A percentile compares a stretch with the other conserved stretches of the same genome.
Evolutionary conservation across 495 filamentous ascomycete species (phyloP).

Genomic region (Hyaloscypha variabilis): DNA sequence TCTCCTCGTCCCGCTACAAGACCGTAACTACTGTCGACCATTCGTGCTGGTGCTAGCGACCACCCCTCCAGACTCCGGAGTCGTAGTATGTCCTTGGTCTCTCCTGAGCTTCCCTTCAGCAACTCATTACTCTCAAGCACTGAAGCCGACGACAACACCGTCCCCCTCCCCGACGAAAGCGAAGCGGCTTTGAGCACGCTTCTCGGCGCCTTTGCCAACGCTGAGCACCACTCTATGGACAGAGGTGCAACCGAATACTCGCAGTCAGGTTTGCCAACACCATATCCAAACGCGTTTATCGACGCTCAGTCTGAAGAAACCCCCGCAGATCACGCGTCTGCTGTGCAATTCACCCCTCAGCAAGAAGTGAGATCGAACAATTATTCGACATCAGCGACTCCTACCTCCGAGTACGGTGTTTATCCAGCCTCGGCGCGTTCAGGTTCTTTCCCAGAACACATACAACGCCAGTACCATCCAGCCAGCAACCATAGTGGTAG

Average conservation of each 20-base stretch:
- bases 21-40: neutral
- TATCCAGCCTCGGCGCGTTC: conserved; percentile 80
- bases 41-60: conserved; percentile 16
- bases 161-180: conserved; percentile 25
- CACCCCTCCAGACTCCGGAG: conserved; percentile 24
- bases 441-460: conserved; percentile 77
- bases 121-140: conserved; percentile 37
- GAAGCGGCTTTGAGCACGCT: conserved; percentile 39
- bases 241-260: conserved; percentile 89
- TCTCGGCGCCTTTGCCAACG: conserved; percentile 36
- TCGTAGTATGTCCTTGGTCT: conserved; percentile 47
- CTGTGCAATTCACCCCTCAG: conserved; percentile 71
- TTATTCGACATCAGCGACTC: conserved; percentile 78
- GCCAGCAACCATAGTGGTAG: conserved; percentile 71
- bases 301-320: conserved; percentile 77
- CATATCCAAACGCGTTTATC: conserved; percentile 69
- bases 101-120: conserved; percentile 36
- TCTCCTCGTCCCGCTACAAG: neutral
- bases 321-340: conserved; percentile 85
- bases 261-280: conserved; percentile 98
- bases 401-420: conserved; percentile 85
- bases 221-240: conserved; percentile 71
- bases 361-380: conserved; percentile 74
- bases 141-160: conserved; percentile 24
- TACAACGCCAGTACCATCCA: conserved; percentile 69